These are phyloP conservation scores for Podospora bellae-mahoneyi DNA, from an alignment of 495 filamentous ascomycete genomes.

Conservation along the genomic window DNA sequence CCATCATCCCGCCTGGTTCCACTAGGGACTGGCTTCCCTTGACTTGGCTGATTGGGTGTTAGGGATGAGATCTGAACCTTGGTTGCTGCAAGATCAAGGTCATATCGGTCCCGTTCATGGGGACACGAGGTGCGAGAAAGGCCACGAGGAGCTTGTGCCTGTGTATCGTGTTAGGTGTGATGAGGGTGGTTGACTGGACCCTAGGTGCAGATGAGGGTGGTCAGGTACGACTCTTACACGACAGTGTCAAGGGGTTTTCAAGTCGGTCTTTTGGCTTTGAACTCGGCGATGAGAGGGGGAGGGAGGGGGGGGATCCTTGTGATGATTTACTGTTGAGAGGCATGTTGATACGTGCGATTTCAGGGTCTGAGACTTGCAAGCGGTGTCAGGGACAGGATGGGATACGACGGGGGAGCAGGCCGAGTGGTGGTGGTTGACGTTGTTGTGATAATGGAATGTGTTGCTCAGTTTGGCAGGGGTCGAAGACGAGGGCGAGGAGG, in stretches of 20 bases:
- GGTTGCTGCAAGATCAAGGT: background rate
- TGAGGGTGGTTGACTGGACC: background rate
- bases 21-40: background rate
- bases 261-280: background rate
- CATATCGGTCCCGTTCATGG: background rate
- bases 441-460: background rate
- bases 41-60: background rate
- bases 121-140: background rate
- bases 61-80: background rate
- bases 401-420: background rate
- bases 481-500: background rate
- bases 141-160: background rate
- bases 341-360: background rate
- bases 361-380: constrained; percentile 2
- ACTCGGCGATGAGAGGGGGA: background rate
- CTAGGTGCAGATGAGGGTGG: constrained; percentile 2
- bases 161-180: background rate
- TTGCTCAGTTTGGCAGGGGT: background rate
- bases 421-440: background rate
- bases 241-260: background rate
- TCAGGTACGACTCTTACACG: background rate
- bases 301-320: background rate
- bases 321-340: background rate
- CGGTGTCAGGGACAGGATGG: background rate
- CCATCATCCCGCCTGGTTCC: background rate